Evolutionary conservation across 495 filamentous ascomycete species (phyloP).

Genomic region (Trichoderma reesei): DNA sequence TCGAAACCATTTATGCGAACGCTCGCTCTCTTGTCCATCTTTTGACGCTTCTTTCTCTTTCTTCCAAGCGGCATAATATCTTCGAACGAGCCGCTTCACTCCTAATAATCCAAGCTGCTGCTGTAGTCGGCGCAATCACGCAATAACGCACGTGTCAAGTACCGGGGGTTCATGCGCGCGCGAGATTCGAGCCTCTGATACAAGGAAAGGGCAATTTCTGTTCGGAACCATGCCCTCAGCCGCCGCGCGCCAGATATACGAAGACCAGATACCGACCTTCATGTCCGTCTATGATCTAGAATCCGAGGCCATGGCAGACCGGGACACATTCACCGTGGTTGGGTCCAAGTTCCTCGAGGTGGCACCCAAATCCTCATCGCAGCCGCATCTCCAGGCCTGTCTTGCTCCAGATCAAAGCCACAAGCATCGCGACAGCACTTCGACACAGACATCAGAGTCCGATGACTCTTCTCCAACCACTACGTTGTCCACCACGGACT

Average conservation of each 20-base stretch:
- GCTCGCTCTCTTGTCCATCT: background rate
- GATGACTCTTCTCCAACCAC: slow-evolving; percentile 93
- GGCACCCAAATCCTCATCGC: slow-evolving; percentile 19
- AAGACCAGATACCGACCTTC: slow-evolving; percentile 62
- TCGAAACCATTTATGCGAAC: background rate
- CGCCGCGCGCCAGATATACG: slow-evolving; percentile 40
- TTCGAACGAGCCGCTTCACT: background rate
- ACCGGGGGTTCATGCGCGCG: background rate
- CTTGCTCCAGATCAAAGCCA: slow-evolving; percentile 24
- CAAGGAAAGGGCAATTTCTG: background rate
- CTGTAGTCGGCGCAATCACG: background rate
- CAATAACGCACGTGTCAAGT: background rate
- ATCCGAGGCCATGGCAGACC: slow-evolving; percentile 33
- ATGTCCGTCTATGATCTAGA: slow-evolving; percentile 60
- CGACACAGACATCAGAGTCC: slow-evolving; percentile 73
- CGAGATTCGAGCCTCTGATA: background rate
- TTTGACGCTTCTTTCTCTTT: background rate
- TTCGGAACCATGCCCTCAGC: slow-evolving; percentile 43
- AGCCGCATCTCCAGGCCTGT: background rate
- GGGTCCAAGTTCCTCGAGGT: slow-evolving; percentile 34
- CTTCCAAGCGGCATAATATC: background rate
- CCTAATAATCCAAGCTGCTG: background rate
- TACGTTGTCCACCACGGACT: slow-evolving; percentile 87
- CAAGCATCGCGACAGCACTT: slow-evolving; percentile 57
- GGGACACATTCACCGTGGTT: slow-evolving; percentile 33